phyloP scores from a whole-genome alignment of 305 asterid species.

The Solanum chacoense region DNA sequence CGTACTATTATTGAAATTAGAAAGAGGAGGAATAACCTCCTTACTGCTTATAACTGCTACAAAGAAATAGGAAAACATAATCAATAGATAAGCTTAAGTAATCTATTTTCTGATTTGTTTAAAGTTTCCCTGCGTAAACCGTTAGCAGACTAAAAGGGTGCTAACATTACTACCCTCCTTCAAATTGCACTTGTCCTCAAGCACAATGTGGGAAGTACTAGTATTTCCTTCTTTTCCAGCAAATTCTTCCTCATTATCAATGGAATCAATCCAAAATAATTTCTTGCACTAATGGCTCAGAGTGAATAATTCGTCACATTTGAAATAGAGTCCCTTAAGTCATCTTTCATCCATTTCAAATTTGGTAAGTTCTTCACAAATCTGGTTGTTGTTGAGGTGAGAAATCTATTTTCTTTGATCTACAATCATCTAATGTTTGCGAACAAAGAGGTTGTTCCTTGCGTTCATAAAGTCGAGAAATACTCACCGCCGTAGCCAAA shows the following conservation, averaged over 20 bases:
- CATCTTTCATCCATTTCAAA: background rate
- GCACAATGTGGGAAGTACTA: background rate
- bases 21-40: background rate
- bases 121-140: background rate
- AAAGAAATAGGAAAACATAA: background rate
- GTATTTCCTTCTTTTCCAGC: background rate
- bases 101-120: background rate
- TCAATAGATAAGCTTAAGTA: background rate
- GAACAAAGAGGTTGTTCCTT: background rate
- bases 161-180: background rate
- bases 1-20: background rate
- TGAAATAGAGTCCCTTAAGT: background rate
- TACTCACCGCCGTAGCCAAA: background rate
- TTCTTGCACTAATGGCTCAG: background rate
- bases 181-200: background rate
- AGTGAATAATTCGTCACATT: background rate
- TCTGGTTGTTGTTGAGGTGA: background rate
- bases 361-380: background rate
- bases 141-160: background rate
- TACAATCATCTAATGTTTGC: background rate
- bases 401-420: background rate
- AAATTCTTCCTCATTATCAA: background rate
- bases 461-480: background rate
- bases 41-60: background rate
- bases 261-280: background rate